Base-by-base conservation (phyloP, 2,329 filamentous ascomycete genomes). In the Nothomitra cinnamomea region DNA sequence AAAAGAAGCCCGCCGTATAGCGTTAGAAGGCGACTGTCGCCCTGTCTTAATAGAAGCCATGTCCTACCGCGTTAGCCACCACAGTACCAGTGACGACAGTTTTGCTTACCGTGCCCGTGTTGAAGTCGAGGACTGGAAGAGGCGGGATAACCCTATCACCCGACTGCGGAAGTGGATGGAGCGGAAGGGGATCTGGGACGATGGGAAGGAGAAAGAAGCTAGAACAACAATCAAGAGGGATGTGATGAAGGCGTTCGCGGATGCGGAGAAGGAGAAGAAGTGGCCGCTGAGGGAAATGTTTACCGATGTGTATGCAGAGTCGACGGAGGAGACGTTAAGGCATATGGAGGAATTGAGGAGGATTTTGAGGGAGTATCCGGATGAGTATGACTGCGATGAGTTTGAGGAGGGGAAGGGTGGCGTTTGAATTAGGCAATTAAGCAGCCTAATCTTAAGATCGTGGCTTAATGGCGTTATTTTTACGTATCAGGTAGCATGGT, bases 31-130 rank as follows among this genome's bases (percentile, higher is more conserved):
- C 43, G 87, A 86, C n/a, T 85, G 87, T 86, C 80, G 78, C 57
- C 88, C 87, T 0, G 78, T 98, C 0, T 72, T 98, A 6, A 83
- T 98, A 41, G 92, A 98, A 69, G 88, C 88, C 54, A 94, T 98
- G 86, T 90, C 86, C 22, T 98, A 98, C 69, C 87, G 92, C n/a
- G 89, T 96, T 43, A 90, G 86, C 5, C 88, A 98, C 65, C 92
- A 98, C 70, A 95, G 87, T 67, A 98, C 92, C 0, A 92, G 85
- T 0, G 92, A 98, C 64, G 92, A 98, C 69, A 92, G 85, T 24
- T 98, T 95, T 63, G 92, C 92, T 0, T 98, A 98, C 70, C 84
- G 92, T 7, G 88, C 89, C 1, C 80, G 84, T 24, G 82, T 95
- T 0, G 92, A 98, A 64, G 92, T 98, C 6, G 85, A 95, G 64